Conservation (phyloP, 495 filamentous ascomycete species). For the Lepraria neglecta region DNA sequence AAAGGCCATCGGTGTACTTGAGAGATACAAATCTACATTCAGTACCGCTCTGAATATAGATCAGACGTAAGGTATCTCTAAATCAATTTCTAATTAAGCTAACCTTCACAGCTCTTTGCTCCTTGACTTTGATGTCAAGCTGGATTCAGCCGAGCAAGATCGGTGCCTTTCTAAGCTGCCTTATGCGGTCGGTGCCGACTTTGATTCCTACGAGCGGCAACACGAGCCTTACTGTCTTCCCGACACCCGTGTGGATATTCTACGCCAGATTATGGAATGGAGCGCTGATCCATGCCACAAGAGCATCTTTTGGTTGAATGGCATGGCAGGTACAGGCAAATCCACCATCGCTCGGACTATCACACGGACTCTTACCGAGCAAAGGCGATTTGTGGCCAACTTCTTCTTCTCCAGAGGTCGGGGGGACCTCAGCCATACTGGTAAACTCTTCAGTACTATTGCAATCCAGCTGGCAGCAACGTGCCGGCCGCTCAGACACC, state of each 20-base stretch:
- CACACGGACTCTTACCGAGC: conserved; percentile 23
- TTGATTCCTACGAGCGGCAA: conserved; percentile 28
- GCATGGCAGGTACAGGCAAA: conserved; percentile 41
- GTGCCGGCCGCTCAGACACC: conserved; percentile 26
- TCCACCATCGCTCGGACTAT: conserved; percentile 38
- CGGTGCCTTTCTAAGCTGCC: conserved; percentile 14
- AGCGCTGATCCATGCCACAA: conserved; percentile 41
- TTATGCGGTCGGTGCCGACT: conserved; percentile 20
- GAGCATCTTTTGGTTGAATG: conserved; percentile 40
- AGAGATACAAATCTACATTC: conserved; percentile 35
- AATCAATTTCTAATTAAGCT: conserved; percentile 7
- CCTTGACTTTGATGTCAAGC: neutral
- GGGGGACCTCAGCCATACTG: conserved; percentile 38
- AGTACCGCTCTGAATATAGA: conserved; percentile 36
- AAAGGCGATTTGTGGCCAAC: conserved; percentile 32
- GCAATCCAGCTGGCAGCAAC: conserved; percentile 37
- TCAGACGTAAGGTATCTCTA: conserved; percentile 34
- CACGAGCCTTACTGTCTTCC: conserved; percentile 30
- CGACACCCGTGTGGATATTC: conserved; percentile 35
- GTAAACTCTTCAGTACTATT: conserved; percentile 44
- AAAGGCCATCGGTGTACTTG: conserved; percentile 32
- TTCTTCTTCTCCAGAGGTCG: conserved; percentile 52
- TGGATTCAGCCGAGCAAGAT: conserved; percentile 17
- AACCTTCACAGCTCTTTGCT: conserved; percentile 1
- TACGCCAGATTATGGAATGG: conserved; percentile 34